These are phyloP conservation scores for Vitellaria paradoxa DNA, from an alignment of 179 eudicot species.

Conservation along the genomic window DNA sequence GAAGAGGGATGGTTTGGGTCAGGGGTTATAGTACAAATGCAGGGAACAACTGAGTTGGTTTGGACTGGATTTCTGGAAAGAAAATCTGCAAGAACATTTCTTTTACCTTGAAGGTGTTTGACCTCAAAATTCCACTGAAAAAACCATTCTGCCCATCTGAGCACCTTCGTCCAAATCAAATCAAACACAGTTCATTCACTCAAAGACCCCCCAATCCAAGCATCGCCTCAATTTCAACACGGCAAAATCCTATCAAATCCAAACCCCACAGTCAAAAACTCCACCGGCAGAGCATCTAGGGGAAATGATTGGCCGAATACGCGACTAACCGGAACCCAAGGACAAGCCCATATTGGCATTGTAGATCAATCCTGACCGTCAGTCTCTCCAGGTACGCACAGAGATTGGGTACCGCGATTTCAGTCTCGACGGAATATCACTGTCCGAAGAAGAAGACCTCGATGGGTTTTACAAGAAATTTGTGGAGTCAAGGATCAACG, in stretches of 20 bases:
- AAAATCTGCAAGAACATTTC: no score
- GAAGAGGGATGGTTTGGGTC: no score
- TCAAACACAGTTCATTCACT: constrained; percentile 29
- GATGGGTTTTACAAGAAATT: constrained; percentile 18
- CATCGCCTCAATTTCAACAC: constrained; percentile 42
- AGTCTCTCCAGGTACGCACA: constrained; percentile 60
- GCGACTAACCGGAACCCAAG: constrained; percentile 47
- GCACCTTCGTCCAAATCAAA: no score
- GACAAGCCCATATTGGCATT: constrained; percentile 38
- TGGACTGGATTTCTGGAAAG: no score
- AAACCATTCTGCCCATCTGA: no score
- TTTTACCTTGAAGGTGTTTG: no score
- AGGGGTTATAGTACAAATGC: no score
- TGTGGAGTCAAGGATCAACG: constrained; percentile 40
- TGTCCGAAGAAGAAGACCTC: constrained; percentile 70
- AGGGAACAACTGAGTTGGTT: no score
- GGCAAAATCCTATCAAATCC: constrained; percentile 21
- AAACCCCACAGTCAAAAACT: constrained; percentile 14
- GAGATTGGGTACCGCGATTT: constrained; percentile 83
- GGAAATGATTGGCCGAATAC: constrained; percentile 72
- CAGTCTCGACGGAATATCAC: constrained; percentile 74
- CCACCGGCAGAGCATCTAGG: constrained; percentile 50
- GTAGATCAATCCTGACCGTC: constrained; percentile 32
- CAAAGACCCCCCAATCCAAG: constrained; percentile 31
- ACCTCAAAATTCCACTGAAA: no score